Conservation (phyloP, 352 stramenopile genomes). For the Peronospora farinosa region DNA sequence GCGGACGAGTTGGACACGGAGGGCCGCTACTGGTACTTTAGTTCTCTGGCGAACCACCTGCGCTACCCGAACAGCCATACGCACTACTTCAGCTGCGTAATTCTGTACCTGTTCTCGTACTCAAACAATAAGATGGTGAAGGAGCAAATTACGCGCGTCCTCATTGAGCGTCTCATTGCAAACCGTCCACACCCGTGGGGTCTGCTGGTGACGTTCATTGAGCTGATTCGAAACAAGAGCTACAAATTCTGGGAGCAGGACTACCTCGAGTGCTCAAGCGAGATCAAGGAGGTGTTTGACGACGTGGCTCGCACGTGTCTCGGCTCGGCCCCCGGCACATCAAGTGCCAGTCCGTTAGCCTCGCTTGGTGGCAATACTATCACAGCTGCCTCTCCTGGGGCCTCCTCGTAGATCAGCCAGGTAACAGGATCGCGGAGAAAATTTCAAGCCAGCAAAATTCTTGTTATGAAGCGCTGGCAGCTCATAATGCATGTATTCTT, state of each 20-base stretch:
- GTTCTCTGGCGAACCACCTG: slow-evolving; percentile 97
- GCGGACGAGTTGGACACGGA: slow-evolving; percentile 94
- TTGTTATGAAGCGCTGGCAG: neutral
- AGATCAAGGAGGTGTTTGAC: slow-evolving; percentile 99
- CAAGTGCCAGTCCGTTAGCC: slow-evolving; percentile 28
- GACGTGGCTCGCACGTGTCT: slow-evolving; percentile 94
- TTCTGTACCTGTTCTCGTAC: slow-evolving; percentile 98
- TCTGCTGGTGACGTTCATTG: slow-evolving; percentile 98
- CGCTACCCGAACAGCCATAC: slow-evolving; percentile 99
- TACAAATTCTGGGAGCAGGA: slow-evolving; percentile 99
- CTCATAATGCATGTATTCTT: neutral
- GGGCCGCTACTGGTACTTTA: slow-evolving; percentile 96
- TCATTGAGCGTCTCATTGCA: slow-evolving; percentile 98
- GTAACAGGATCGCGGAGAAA: neutral
- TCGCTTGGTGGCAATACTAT: slow-evolving; percentile 25
- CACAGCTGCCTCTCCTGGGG: slow-evolving; percentile 10
- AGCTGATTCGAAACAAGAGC: slow-evolving; percentile 99
- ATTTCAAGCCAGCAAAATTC: neutral
- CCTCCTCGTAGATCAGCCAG: slow-evolving; percentile 16
- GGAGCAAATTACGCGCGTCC: slow-evolving; percentile 96
- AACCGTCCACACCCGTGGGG: slow-evolving; percentile 98
- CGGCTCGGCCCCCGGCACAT: slow-evolving; percentile 35
- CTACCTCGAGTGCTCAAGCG: slow-evolving; percentile 96
- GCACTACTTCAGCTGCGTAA: slow-evolving; percentile 98
- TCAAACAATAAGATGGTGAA: slow-evolving; percentile 94